These are phyloP conservation scores for Penicillium subrubescens DNA, from an alignment of 495 filamentous ascomycete species.

Conservation along the genomic window DNA sequence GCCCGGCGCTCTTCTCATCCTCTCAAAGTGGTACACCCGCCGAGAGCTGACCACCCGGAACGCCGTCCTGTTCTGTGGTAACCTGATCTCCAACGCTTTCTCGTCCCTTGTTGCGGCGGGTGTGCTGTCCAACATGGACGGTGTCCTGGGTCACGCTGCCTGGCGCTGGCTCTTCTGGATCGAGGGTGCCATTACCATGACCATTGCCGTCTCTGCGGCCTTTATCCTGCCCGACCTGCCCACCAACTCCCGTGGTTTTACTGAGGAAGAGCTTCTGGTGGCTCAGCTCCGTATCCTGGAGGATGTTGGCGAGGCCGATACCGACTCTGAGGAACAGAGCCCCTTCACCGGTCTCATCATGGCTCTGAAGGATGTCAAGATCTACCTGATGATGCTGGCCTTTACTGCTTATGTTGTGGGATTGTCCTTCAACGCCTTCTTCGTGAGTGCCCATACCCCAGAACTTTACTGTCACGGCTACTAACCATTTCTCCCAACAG, in stretches of 20 bases:
- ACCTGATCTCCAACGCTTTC: constrained; percentile 62
- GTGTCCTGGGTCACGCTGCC: constrained; percentile 46
- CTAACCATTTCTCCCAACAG: constrained; percentile 66
- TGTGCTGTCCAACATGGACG: constrained; percentile 46
- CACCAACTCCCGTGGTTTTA: constrained; percentile 68
- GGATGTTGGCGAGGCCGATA: constrained; percentile 77
- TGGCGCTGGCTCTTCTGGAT: constrained; percentile 70
- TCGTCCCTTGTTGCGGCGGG: constrained; percentile 59
- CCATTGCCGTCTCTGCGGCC: constrained; percentile 41
- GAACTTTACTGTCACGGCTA: constrained; percentile 41
- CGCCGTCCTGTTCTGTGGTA: constrained; percentile 48
- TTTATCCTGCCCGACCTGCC: constrained; percentile 77
- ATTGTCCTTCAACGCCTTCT: constrained; percentile 40
- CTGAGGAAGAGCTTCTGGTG: constrained; percentile 64
- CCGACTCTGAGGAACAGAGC: constrained; percentile 57
- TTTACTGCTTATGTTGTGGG: constrained; percentile 39
- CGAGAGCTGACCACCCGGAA: constrained; percentile 45
- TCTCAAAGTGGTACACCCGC: constrained; percentile 52
- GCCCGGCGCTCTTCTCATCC: constrained; percentile 46
- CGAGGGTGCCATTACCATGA: constrained; percentile 37
- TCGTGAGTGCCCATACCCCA: constrained; percentile 24
- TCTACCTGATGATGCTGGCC: constrained; percentile 63
- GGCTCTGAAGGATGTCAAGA: constrained; percentile 69
- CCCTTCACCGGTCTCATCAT: constrained; percentile 68
- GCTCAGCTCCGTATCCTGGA: constrained; percentile 71